Base-by-base conservation (phyloP, 257 asterid genomes). In the Capsicum chinense region DNA sequence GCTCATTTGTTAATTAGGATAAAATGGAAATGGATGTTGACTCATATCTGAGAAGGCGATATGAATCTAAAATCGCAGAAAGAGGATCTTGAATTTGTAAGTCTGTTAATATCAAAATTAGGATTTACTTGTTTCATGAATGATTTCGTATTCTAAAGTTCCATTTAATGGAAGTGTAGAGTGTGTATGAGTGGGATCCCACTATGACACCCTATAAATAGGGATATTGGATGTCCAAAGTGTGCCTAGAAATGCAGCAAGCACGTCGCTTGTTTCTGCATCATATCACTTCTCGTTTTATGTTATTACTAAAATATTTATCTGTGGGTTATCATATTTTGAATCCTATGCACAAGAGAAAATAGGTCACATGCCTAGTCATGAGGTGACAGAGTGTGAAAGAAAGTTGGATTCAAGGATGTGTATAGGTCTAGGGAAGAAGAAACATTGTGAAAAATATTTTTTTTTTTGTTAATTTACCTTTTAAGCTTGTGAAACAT, bases 1-100 rank as follows among this genome's bases (percentile, higher is more conserved):
- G 83, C 83, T 50, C 62, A 87, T 83, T 80, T 60, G 67, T 39
- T 84, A 50, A 48, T 7, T 79, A 96, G 99, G 92, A 91, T 21
- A 94, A 94, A 87, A 93, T 89, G 97, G 98, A 96, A 89, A 94
- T 88, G 93, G 99, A 97, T 17, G 99, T 97, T 44, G 99, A 97
- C 48, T 95, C 97, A 16, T 95, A 95, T 91, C 85, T 97, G 90
- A 93, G 97, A 91, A 91, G 98, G 90, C 95, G 97, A 19, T 97
- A 92, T 47, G 97, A 92, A 88, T 97, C 97, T 79, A 98, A 95
- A 90, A 90, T 97, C 73, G 97, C 95, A n/a, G 97, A 97, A 95
- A 88, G 99, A 97, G 85, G 99, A 97, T 86, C 98, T 92, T 87
- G 90, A 92, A 90, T 95, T 94, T 56, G 99, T 97, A 90, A 95